Conservation (phyloP, 371 early-diverging fungal species). For the Mucor circinelloides region DNA sequence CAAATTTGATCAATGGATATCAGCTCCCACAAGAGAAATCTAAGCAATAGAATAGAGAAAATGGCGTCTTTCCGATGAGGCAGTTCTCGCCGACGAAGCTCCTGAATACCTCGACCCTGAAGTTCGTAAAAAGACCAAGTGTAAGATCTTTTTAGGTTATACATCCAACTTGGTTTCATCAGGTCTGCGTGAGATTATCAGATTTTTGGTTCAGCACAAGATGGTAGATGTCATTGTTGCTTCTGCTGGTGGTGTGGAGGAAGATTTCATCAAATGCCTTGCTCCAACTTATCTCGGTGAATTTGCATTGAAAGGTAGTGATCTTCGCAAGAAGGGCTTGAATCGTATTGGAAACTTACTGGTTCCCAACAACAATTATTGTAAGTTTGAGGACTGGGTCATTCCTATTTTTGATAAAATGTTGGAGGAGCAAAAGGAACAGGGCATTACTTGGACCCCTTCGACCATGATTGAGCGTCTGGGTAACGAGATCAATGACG, state of each 20-base stretch:
- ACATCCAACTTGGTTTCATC: conserved; percentile 98
- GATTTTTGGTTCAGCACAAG: conserved; percentile 89
- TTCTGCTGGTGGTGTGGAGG: conserved; percentile 99
- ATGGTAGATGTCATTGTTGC: conserved; percentile 95
- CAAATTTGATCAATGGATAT: neutral
- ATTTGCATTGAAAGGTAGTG: conserved; percentile 82
- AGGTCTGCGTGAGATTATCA: conserved; percentile 95
- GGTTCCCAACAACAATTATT: conserved; percentile 99
- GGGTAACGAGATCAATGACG: conserved; percentile 94
- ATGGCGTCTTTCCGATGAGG: conserved; percentile 91
- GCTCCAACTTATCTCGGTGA: conserved; percentile 90
- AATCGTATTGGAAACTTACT: conserved; percentile 99
- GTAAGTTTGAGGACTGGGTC: conserved; percentile 98
- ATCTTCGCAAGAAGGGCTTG: conserved; percentile 89
- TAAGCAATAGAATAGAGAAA: conserved; percentile 50
- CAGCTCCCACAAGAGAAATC: neutral
- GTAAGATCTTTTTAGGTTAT: conserved; percentile 97
- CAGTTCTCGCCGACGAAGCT: conserved; percentile 63
- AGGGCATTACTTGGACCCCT: conserved; percentile 86
- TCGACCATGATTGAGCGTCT: conserved; percentile 92
- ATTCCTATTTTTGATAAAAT: conserved; percentile 93
- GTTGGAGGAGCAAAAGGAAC: conserved; percentile 86
- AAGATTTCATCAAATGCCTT: conserved; percentile 99
- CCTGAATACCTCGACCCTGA: conserved; percentile 71
- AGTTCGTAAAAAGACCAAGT: conserved; percentile 69